phyloP scores from a whole-genome alignment of 495 filamentous ascomycete species.

The Hyaloscypha hepaticicola region DNA sequence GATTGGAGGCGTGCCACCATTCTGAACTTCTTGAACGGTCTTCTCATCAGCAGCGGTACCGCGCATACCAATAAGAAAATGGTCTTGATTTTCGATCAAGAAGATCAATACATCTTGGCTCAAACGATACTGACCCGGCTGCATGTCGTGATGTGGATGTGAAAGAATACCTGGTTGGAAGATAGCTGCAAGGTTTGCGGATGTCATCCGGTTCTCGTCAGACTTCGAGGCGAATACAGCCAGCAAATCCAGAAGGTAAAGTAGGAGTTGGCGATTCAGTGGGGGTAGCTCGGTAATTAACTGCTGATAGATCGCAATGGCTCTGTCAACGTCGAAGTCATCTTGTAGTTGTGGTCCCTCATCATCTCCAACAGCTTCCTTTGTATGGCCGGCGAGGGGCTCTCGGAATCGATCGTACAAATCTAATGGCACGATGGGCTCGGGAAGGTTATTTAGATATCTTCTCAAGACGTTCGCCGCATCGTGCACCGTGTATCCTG shows the following conservation, averaged over 20 bases:
- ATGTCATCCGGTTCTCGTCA: constrained; percentile 94
- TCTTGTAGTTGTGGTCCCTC: constrained; percentile 53
- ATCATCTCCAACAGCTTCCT: constrained; percentile 62
- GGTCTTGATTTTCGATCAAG: constrained; percentile 92
- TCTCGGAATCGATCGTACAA: constrained; percentile 91
- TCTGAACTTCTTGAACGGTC: constrained; percentile 81
- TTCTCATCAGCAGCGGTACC: constrained; percentile 86
- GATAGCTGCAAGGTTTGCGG: constrained; percentile 92
- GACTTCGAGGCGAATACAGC: constrained; percentile 98
- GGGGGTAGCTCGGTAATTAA: constrained; percentile 91
- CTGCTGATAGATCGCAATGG: constrained; percentile 80
- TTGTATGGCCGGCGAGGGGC: constrained; percentile 75
- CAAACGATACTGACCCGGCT: constrained; percentile 85
- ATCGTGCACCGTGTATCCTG: constrained; percentile 97
- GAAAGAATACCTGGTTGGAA: constrained; percentile 97
- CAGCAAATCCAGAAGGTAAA: constrained; percentile 97
- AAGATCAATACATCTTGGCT: constrained; percentile 98
- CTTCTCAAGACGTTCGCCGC: constrained; percentile 94
- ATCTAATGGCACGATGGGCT: constrained; percentile 93
- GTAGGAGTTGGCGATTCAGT: constrained; percentile 88
- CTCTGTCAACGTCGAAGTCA: constrained; percentile 69
- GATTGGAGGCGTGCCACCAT: constrained; percentile 59
- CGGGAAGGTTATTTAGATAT: constrained; percentile 91
- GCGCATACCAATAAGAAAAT: constrained; percentile 91
- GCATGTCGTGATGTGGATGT: constrained; percentile 93